Conservation (phyloP, 345 rosid genomes). For the Euphorbia tirucalli region DNA sequence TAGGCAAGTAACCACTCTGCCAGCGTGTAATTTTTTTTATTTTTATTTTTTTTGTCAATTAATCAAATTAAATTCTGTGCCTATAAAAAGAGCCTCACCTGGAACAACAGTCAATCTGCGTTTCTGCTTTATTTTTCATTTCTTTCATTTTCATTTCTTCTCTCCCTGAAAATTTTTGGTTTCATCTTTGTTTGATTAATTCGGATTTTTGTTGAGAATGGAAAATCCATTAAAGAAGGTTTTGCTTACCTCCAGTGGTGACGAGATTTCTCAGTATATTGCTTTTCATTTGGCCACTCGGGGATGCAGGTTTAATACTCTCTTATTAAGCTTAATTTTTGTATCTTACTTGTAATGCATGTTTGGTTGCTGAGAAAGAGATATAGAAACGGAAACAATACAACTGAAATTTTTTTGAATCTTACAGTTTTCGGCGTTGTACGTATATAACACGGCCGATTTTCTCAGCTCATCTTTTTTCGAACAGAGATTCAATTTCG, state of each 20-base stretch:
- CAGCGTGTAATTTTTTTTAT: not conserved
- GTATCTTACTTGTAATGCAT: not conserved
- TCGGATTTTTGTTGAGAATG: constrained; percentile 27
- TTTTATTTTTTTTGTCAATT: too few species aligned
- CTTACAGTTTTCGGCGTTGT: not conserved
- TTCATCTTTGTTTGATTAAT: not conserved
- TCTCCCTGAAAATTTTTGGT: too few species aligned
- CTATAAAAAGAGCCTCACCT: too few species aligned
- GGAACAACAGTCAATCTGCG: too few species aligned
- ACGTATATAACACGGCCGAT: not conserved
- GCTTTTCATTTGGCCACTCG: constrained; percentile 69
- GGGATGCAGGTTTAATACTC: constrained; percentile 66
- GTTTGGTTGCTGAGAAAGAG: constrained; percentile 19
- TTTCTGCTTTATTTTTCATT: not conserved
- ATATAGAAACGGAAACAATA: not conserved
- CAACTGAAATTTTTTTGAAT: not conserved
- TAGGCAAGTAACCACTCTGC: not conserved
- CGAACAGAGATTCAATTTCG: not conserved
- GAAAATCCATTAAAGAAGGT: constrained; percentile 58
- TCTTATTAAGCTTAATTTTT: not conserved
- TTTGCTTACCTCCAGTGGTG: constrained; percentile 75
- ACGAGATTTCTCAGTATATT: constrained; percentile 59
- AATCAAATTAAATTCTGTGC: too few species aligned
- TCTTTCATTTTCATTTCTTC: not conserved
- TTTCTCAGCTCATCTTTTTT: not conserved